Percentiles rank a stretch among this genome's conserved stretches.
These are phyloP conservation scores for Candida insectalens DNA, from an alignment of 805 yeast species.

Conservation along the genomic window DNA sequence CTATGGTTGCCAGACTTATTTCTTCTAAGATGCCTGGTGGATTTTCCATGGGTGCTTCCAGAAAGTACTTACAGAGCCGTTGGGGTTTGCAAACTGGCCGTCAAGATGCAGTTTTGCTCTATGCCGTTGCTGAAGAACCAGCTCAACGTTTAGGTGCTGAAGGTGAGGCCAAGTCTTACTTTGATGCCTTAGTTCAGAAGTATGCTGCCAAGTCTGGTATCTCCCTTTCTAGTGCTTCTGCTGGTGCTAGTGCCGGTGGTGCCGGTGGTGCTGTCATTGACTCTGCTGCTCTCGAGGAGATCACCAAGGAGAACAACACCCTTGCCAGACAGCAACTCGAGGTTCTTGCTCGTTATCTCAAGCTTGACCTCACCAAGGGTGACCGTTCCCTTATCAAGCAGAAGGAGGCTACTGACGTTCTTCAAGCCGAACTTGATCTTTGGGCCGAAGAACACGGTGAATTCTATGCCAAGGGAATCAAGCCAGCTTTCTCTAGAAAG, in stretches of 20 bases:
- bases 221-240: conserved; percentile 57
- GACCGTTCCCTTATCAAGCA: conserved; percentile 76
- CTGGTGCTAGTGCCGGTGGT: conserved; percentile 41
- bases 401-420: conserved; percentile 72
- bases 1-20: conserved; percentile 82
- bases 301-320: conserved; percentile 59
- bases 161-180: conserved; percentile 80
- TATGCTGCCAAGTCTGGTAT: conserved; percentile 81
- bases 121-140: conserved; percentile 86
- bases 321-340: conserved; percentile 79
- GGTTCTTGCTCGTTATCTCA: conserved; percentile 89
- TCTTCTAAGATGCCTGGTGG: conserved; percentile 99
- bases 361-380: conserved; percentile 85
- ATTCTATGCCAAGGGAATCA: conserved; percentile 82
- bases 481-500: conserved; percentile 81
- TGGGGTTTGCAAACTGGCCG: conserved; percentile 93
- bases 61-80: conserved; percentile 84
- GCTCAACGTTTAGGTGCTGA: conserved; percentile 80
- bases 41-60: conserved; percentile 81
- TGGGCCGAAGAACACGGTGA: conserved; percentile 91
- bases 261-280: conserved; percentile 86
- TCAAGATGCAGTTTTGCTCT: conserved; percentile 81
- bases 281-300: conserved; percentile 86
- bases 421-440: conserved; percentile 86
- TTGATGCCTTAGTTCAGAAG: conserved; percentile 73